Base-by-base conservation (phyloP, 1,139 yeast species). In the Suhomyces bokatorum region DNA sequence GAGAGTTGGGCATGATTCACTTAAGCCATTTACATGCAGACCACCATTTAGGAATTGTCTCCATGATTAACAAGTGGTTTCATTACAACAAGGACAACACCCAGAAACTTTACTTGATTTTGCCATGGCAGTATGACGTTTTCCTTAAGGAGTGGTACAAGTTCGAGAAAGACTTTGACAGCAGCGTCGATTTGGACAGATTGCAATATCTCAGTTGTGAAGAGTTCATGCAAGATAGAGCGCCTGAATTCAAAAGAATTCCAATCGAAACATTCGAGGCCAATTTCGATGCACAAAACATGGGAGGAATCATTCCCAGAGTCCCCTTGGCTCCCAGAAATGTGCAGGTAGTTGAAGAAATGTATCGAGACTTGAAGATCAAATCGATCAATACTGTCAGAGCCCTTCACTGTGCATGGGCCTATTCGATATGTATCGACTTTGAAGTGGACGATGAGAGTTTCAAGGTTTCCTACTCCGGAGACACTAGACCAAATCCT, bases 1-100 rank as follows among this genome's bases (percentile, higher is more conserved):
- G 66, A 35, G 95, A 90, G 55, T 64, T 91, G 47, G 69, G 76
- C 22, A 51, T 88, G 49, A 70, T 93, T 17, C 87, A 81, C 57
- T 70, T 95, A 45, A 87, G 96, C 54, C 99, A 95, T 69, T 70
- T 93, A 54, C 99, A 95, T 66, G 99, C 99, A 0, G 99, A 95
- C 60, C 99, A 95, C 62, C 98, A 93, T 62, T 67, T 93, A 38
- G 99, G 99, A 1, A 74, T 87, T 4, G 67, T 86, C 7, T 77
- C 91, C 3, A 64, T 93, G 10, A 73, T 93, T 28, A 74, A 75
- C 34, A 80, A 80, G 53, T 89, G 97, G 97, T 73, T 78, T 47
- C 64, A 70, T 44, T 51, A 58, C 35, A 58, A 60, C 22, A 48
- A 44, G n/a, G 53, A 62, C n/a, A 58, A 65, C n/a, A 41, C 52